phyloP scores from a whole-genome alignment of 1,284 basidiomycete genomes.

The Chalciporus piperatoides region DNA sequence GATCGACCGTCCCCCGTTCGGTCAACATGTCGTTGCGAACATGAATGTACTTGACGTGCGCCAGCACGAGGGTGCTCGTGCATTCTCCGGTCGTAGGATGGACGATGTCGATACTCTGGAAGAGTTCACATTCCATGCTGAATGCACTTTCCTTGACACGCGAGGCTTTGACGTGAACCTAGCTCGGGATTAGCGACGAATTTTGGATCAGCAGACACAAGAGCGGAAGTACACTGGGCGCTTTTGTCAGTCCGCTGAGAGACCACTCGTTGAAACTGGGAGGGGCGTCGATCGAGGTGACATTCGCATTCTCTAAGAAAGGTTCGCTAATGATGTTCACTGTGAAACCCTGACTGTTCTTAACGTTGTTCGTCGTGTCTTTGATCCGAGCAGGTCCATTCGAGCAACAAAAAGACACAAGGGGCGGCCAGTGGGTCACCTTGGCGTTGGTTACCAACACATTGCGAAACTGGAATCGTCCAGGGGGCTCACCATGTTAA shows the following conservation, averaged over 20 bases:
- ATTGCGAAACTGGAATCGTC: background rate
- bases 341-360: conserved; percentile 55
- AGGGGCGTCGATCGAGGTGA: conserved; percentile 56
- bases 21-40: conserved; percentile 49
- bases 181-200: background rate
- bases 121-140: conserved; percentile 67
- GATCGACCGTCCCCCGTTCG: conserved; percentile 43
- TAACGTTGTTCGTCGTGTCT: conserved; percentile 62
- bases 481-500: conserved; percentile 38
- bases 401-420: conserved; percentile 51
- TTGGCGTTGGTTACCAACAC: conserved; percentile 14
- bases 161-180: conserved; percentile 56
- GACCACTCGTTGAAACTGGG: conserved; percentile 61
- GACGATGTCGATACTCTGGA: conserved; percentile 44
- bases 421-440: conserved; percentile 51
- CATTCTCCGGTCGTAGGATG: conserved; percentile 36
- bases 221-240: conserved; percentile 40
- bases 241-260: conserved; percentile 60
- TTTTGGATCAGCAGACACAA: background rate
- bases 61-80: conserved; percentile 51
- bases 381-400: conserved; percentile 37
- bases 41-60: conserved; percentile 60
- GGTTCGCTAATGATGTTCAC: conserved; percentile 73
- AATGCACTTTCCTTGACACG: conserved; percentile 70
- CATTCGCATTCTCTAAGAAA: conserved; percentile 64